Base-by-base conservation (phyloP, 2,329 filamentous ascomycete species). In the Hymenoscyphus scutula region DNA sequence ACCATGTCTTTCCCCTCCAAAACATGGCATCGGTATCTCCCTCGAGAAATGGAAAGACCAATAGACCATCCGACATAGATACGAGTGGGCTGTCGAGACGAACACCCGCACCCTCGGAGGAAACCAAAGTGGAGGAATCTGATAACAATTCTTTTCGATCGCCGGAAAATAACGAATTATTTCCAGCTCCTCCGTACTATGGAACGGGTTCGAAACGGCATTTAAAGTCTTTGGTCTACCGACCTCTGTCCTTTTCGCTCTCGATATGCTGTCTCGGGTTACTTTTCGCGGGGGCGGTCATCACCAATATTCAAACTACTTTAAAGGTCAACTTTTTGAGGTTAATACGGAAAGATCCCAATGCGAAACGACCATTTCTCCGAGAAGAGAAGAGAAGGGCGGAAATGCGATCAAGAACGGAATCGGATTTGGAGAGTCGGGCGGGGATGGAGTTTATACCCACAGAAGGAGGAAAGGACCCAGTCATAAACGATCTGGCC, bases 151-250 rank as follows among this genome's bases (percentile, higher is more conserved):
- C 11, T 23, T 23, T 48, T 2, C 7, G 23, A 23, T 48, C 19
- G 1, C 87, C 87, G 7, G 83, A 85, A 66, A 93, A 90, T 1
- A 88, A 93, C 68, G 89, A 91, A 2, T 78, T 96, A 5, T 97
- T 97, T 68, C 92, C 92, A 5, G 90, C 91, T 1, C 76, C 97
- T 8, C 92, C 92, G 0, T 79, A 91, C 0, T 97, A 96, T 70
- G 90, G 90, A 0, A 89, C 91, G 0, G 88, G 89, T 0, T 58
- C 84, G 0, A 62, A 88, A n/a, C 82, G 87, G 56, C 80, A 85
- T 34, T 34, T 92, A 0, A 88, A 93, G 67, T 90, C 85, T 72
- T 75, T 81, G 32, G 77, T 82, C 17, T 89, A 95, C 64, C 83
- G 88, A 10, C 67, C 84, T 1, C 83, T 87, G 0, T 92, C 92